phyloP scores from a whole-genome alignment of 2,329 filamentous ascomycete genomes.

The Zarea fungicola region DNA sequence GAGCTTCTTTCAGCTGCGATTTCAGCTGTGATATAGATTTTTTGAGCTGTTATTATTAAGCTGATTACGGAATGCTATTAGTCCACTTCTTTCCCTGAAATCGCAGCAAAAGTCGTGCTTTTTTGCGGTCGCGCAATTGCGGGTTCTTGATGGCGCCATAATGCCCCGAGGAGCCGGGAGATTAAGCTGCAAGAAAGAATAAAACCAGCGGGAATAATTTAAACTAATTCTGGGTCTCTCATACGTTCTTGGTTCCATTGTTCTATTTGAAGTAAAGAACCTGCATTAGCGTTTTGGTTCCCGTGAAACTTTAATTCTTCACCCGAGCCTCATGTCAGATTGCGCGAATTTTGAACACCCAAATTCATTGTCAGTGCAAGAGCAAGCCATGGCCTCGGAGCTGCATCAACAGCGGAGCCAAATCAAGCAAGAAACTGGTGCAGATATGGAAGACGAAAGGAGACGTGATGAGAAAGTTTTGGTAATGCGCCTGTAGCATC shows the following conservation, averaged over 20 bases:
- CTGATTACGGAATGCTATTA: too few relatives aligned
- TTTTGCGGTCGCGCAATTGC: neutral
- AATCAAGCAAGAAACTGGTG: neutral
- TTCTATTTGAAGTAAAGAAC: neutral
- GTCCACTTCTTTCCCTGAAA: too few relatives aligned
- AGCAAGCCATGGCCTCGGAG: constrained; percentile 1
- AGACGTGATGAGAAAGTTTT: neutral
- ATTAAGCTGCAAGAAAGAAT: too few relatives aligned
- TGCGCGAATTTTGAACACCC: neutral
- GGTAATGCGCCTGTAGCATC: neutral
- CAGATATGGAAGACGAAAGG: neutral
- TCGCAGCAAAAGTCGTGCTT: neutral
- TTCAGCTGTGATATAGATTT: too few relatives aligned
- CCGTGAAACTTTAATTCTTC: neutral
- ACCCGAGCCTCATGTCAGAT: neutral
- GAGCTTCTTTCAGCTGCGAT: too few relatives aligned
- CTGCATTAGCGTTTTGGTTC: neutral
- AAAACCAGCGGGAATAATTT: too few relatives aligned
- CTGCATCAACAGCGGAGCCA: neutral
- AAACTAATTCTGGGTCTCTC: too few relatives aligned
- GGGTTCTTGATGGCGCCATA: neutral
- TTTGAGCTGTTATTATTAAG: too few relatives aligned
- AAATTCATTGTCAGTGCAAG: neutral
- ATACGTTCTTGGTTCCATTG: neutral
- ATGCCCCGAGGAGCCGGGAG: too few relatives aligned